A percentile compares a stretch with the other conserved stretches of the same genome.
phyloP scores from a whole-genome alignment of 2,329 filamentous ascomycete species.

The Calonectria ilicicola region DNA sequence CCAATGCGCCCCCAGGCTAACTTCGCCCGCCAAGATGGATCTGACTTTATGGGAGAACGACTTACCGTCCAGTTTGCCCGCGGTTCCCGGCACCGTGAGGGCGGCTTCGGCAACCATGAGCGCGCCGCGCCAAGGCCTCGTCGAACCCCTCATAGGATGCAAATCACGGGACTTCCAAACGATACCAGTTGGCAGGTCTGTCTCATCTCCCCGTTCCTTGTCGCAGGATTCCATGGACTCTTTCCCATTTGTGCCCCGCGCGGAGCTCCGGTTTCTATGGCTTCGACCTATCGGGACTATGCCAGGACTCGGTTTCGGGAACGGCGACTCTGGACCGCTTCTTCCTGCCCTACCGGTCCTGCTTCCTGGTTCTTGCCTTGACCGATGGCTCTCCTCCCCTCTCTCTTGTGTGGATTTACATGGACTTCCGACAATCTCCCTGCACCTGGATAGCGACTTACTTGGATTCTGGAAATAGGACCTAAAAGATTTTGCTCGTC shows the following conservation, averaged over 20 bases:
- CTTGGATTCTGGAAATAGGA: constrained; percentile 89
- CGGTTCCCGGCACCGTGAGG: constrained; percentile 74
- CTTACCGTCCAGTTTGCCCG: constrained; percentile 98
- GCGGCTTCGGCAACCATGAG: constrained; percentile 64
- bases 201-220: constrained; percentile 72
- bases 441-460: constrained; percentile 78
- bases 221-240: constrained; percentile 57
- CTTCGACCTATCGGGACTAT: constrained; percentile 42
- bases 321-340: constrained; percentile 43
- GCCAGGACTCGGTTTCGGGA: constrained; percentile 42
- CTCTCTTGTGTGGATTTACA: constrained; percentile 49
- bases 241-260: constrained; percentile 44
- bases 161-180: constrained; percentile 94
- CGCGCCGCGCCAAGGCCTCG: constrained; percentile 80
- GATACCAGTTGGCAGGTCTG: constrained; percentile 99
- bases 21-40: constrained; percentile 76
- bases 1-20: constrained; percentile 38
- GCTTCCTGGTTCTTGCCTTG: constrained; percentile 51
- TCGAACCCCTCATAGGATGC: constrained; percentile 96
- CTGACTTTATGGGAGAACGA: constrained; percentile 97
- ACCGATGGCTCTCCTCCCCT: constrained; percentile 46
- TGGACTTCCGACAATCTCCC: constrained; percentile 47
- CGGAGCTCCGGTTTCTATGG: constrained; percentile 46
- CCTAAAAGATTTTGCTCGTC: constrained; percentile 98
- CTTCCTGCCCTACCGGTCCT: constrained; percentile 40